These are phyloP conservation scores for Ciborinia camelliae DNA, from an alignment of 2,329 filamentous ascomycete species.

Conservation along the genomic window DNA sequence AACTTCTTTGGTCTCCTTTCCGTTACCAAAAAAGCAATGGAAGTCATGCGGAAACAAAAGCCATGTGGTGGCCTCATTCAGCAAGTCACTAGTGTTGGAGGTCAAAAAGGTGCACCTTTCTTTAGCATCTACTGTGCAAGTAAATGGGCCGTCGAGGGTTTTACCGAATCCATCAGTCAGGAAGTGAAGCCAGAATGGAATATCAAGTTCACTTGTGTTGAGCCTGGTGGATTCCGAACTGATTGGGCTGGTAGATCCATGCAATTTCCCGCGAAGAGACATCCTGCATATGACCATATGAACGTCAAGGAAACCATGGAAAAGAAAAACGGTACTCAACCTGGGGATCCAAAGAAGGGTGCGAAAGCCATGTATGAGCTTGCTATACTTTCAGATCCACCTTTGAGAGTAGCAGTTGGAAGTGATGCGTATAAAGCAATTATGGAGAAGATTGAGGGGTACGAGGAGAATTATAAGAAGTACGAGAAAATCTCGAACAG, in stretches of 20 bases:
- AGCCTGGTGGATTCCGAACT: conserved; percentile 42
- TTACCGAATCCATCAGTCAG: conserved; percentile 39
- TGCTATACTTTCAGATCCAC: conserved; percentile 50
- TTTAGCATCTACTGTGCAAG: conserved; percentile 41
- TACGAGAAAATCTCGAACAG: conserved; percentile 32
- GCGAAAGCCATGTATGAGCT: conserved; percentile 53
- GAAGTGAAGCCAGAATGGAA: conserved; percentile 42
- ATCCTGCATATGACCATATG: conserved; percentile 47
- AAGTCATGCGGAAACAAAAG: conserved; percentile 38
- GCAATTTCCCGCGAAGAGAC: conserved; percentile 43
- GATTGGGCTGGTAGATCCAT: conserved; percentile 41
- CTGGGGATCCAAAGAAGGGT: conserved; percentile 47
- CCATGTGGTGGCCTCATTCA: conserved; percentile 41
- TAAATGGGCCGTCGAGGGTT: conserved; percentile 45
- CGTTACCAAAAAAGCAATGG: conserved; percentile 46
- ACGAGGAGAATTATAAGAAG: conserved; percentile 41
- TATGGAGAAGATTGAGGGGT: conserved; percentile 49
- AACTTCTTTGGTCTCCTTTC: conserved; percentile 58
- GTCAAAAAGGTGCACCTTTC: conserved; percentile 38
- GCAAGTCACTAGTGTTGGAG: conserved; percentile 43
- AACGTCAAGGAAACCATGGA: conserved; percentile 41
- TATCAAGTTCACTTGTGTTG: conserved; percentile 42
- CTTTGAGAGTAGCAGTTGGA: conserved; percentile 51
- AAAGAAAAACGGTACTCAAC: conserved; percentile 34
- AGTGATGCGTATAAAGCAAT: conserved; percentile 50